Evolutionary conservation across 768 basidiomycete species (phyloP).

Genomic region (Leucocoprinus sp.): DNA sequence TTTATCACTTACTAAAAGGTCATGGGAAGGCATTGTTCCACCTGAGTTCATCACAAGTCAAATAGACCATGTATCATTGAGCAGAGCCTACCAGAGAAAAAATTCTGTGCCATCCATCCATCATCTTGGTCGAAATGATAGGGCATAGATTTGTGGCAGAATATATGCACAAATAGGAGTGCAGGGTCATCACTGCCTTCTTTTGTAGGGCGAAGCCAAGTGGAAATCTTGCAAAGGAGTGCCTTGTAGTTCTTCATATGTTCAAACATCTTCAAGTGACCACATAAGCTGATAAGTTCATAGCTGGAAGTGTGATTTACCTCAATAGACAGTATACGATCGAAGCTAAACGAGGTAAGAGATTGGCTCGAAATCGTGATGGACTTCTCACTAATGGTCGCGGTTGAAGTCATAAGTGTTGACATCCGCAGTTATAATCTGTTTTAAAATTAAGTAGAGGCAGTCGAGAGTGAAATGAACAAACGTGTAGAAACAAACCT

Average conservation of each 20-base stretch:
- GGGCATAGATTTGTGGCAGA: constrained; percentile 54
- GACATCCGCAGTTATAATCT: constrained; percentile 66
- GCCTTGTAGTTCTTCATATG: constrained; percentile 70
- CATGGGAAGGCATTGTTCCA: constrained; percentile 68
- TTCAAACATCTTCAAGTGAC: constrained; percentile 51
- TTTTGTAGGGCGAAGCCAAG: constrained; percentile 46
- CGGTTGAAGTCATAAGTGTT: constrained; percentile 52
- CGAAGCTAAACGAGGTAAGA: constrained; percentile 41
- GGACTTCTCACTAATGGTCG: constrained; percentile 29
- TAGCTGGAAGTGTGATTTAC: constrained; percentile 21
- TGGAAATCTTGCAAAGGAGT: constrained; percentile 52
- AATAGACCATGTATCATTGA: not conserved
- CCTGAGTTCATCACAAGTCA: constrained; percentile 23
- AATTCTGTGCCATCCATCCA: constrained; percentile 70
- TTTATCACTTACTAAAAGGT: constrained; percentile 36
- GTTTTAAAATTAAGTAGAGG: not conserved
- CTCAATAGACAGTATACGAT: constrained; percentile 64
- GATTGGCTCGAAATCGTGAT: not conserved
- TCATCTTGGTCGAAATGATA: constrained; percentile 65
- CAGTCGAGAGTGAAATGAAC: not conserved
- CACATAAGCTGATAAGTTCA: not conserved
- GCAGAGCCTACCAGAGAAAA: constrained; percentile 45
- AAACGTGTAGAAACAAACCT: constrained; percentile 24
- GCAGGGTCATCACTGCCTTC: constrained; percentile 27
- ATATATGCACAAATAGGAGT: constrained; percentile 62